Evolutionary conservation across 108 stramenopile genomes (phyloP).

Genomic region (Ochromonas danica): DNA sequence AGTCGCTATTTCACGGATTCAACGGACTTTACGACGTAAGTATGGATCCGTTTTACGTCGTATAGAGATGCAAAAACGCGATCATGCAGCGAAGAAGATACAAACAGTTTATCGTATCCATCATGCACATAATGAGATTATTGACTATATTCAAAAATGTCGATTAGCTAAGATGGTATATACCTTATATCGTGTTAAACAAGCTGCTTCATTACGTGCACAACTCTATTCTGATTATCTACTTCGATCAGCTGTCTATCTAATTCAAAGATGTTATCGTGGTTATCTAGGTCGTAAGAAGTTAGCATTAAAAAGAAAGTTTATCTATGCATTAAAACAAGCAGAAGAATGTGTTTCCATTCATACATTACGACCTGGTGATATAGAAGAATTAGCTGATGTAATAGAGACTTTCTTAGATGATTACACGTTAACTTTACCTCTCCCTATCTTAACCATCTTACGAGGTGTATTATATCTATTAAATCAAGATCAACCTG

Average conservation of each 20-base stretch:
- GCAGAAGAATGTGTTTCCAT: background rate
- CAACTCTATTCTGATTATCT: background rate
- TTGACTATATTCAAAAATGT: background rate
- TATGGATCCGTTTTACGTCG: background rate
- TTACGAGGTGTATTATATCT: background rate
- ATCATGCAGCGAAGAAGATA: background rate
- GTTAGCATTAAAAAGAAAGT: background rate
- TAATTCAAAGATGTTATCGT: conserved; percentile 8
- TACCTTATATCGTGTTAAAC: background rate
- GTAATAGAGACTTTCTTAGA: background rate
- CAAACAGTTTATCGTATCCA: background rate
- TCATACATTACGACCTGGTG: background rate
- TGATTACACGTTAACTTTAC: background rate
- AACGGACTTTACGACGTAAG: background rate
- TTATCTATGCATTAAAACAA: background rate
- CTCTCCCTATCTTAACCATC: background rate
- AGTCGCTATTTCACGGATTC: background rate
- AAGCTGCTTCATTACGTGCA: background rate
- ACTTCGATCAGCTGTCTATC: background rate
- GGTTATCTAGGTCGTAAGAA: conserved; percentile 1
- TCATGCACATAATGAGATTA: background rate
- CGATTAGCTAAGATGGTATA: background rate
- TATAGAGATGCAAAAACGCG: background rate
- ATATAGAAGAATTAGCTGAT: conserved; percentile 4
- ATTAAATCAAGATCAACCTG: conserved; percentile 11